Evolutionary conservation across 139 green algal species (phyloP), one percentile per base, ranked within the genome.

Genomic region (Microglena sp.): DNA sequence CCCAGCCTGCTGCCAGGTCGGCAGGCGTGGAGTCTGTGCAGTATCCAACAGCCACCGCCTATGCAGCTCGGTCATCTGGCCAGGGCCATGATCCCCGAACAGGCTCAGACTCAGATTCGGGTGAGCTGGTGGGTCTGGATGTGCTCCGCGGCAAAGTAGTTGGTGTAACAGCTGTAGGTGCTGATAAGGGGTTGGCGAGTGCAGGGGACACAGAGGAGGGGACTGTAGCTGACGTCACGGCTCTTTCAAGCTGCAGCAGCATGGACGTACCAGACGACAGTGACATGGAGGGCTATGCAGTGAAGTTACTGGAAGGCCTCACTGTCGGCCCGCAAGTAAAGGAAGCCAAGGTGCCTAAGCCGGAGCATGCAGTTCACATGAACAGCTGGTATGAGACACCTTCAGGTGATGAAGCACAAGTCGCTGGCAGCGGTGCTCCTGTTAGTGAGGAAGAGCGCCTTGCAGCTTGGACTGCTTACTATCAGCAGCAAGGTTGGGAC

Each of bases 211-310:
- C 40, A 50, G 40, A 11, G 15, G 40, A n/a, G 40, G 40, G 40
- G 15, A 50, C 15, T 50, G 40, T 11, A 50, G 15, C 40, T 50
- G 40, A 11, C 40, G 11, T n/a, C n/a, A n/a, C n/a, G n/a, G n/a
- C n/a, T n/a, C n/a, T n/a, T n/a, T n/a, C n/a, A n/a, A n/a, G n/a
- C n/a, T n/a, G n/a, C n/a, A n/a, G n/a, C n/a, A n/a, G n/a, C n/a
- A n/a, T 32, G 27, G 54, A 67, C n/a, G 30, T 67, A 7, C 66
- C 66, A 28, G 43, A 18, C 0, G 55, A 56, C 8, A 44, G 62
- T 3, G 66, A 73, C 1, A 40, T 73, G 33, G 60, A 74, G 26
- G 67, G 50, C 21, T 35, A 64, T 63, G 67, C 67, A 6, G 58
- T 35, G 5, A 11, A 29, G 3, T 28, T 68, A 44, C 56, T 68